Evolutionary conservation across 192 early-diverging fungal species (phyloP).

Genomic region (Coemansia sp.): DNA sequence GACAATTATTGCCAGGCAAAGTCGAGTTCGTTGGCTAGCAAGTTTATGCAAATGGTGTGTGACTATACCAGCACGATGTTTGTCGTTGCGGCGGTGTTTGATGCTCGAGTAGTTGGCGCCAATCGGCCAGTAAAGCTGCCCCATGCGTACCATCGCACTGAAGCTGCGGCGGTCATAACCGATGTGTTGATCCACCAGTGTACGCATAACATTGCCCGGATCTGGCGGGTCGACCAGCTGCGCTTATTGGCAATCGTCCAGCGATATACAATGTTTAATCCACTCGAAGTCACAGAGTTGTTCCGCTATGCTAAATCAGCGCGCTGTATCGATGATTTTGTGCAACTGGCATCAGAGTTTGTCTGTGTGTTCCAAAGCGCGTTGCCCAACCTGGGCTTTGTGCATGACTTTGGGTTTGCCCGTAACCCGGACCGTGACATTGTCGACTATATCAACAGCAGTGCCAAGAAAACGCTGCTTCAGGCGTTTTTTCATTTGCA

Average conservation of each 20-base stretch:
- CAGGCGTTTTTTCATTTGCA: not conserved
- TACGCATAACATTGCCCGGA: too few species aligned
- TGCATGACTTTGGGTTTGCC: too few species aligned
- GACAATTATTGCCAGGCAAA: constrained; percentile 2
- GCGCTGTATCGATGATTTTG: not conserved
- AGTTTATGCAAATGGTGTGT: not conserved
- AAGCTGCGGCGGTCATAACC: not conserved
- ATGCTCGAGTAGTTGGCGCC: not conserved
- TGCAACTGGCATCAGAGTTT: not conserved
- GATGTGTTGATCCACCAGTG: too few species aligned
- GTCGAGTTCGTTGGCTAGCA: not conserved
- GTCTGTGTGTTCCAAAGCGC: not conserved
- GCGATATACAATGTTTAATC: not conserved
- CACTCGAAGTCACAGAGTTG: not conserved
- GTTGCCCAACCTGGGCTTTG: too few species aligned
- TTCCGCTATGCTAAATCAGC: not conserved
- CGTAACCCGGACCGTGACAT: too few species aligned
- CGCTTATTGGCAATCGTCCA: not conserved
- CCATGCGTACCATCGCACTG: too few species aligned
- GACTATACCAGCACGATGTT: not conserved
- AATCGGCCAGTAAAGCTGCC: not conserved
- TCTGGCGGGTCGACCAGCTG: too few species aligned
- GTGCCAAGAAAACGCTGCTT: not conserved
- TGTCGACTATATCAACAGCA: too few species aligned
- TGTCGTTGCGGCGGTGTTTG: not conserved